Percentiles rank a stretch among this genome's conserved stretches.
Conservation (phyloP, 768 basidiomycete genomes). For the Xanthoconium purpureum region DNA sequence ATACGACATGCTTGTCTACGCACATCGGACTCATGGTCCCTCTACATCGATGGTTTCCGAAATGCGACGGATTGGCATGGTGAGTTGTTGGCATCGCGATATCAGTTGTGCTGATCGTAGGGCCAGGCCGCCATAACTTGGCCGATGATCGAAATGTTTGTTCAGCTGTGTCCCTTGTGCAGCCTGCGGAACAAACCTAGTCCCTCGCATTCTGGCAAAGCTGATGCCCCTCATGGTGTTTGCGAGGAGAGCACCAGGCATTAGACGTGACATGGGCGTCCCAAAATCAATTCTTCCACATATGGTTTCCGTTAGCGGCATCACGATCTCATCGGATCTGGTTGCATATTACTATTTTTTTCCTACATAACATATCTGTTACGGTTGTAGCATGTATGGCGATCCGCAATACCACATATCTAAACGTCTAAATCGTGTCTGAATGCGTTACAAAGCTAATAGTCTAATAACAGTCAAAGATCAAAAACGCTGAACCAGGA, state of each 20-base stretch:
- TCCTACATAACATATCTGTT: constrained; percentile 13
- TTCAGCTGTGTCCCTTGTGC: constrained; percentile 56
- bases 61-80: constrained; percentile 56
- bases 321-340: constrained; percentile 1
- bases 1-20: constrained; percentile 66
- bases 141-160: constrained; percentile 72
- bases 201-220: constrained; percentile 20
- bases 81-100: constrained; percentile 32
- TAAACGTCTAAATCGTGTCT: neutral
- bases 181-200: constrained; percentile 40
- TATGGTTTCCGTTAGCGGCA: neutral
- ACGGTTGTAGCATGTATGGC: neutral
- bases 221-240: constrained; percentile 12
- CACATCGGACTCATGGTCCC: constrained; percentile 57
- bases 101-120: constrained; percentile 4
- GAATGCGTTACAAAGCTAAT: neutral
- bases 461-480: constrained; percentile 3
- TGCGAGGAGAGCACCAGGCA: constrained; percentile 24
- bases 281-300: neutral
- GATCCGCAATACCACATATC: constrained; percentile 12
- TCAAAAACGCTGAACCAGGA: constrained; percentile 41
- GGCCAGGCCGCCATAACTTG: constrained; percentile 65
- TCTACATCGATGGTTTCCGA: constrained; percentile 55
- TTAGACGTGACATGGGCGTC: neutral
- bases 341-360: constrained; percentile 11